Evolutionary conservation across 192 early-diverging fungal genomes (phyloP).

Genomic region (Umbelopsis sp.): DNA sequence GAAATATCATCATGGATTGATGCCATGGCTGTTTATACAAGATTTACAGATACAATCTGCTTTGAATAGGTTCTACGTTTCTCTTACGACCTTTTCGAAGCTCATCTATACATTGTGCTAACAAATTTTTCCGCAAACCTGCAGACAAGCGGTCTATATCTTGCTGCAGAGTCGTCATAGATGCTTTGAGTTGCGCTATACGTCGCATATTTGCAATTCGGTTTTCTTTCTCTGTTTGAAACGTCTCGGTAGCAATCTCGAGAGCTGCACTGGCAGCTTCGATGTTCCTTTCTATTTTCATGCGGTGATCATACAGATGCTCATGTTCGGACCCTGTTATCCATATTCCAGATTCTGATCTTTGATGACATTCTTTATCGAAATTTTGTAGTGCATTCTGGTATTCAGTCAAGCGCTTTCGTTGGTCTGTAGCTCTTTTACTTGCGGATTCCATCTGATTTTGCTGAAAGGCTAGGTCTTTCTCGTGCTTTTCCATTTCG

Average conservation of each 20-base stretch:
- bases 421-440: background rate
- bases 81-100: background rate
- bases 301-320: background rate
- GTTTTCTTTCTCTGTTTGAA: slow-evolving; percentile 7
- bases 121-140: background rate
- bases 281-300: slow-evolving; percentile 6
- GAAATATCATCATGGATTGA: background rate
- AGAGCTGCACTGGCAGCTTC: background rate
- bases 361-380: background rate
- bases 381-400: background rate
- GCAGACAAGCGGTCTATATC: background rate
- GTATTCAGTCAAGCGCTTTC: background rate
- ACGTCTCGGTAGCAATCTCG: slow-evolving; percentile 12
- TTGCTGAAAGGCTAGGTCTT: slow-evolving; percentile 4
- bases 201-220: slow-evolving; percentile 12
- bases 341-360: slow-evolving; percentile 11
- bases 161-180: background rate
- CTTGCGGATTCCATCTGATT: slow-evolving; percentile 4
- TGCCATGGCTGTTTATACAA: background rate
- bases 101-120: slow-evolving; percentile 10
- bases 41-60: background rate
- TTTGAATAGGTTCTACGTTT: background rate
- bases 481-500: slow-evolving; percentile 12
- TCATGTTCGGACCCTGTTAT: slow-evolving; percentile 13
- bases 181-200: slow-evolving; percentile 7